phyloP scores from a whole-genome alignment of 2,329 filamentous ascomycete genomes.

The Apiospora saccharicola region DNA sequence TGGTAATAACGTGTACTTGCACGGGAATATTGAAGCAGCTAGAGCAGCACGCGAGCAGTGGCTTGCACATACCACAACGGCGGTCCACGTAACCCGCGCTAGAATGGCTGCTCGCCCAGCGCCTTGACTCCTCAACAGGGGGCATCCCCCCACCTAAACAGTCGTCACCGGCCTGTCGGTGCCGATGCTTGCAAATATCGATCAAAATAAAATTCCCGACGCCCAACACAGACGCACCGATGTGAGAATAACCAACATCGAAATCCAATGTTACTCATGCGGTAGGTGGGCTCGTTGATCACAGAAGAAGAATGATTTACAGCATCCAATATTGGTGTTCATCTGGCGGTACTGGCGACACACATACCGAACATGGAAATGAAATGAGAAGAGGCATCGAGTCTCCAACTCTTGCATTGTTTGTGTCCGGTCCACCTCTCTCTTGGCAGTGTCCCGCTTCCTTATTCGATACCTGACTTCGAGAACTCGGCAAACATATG shows the following conservation, averaged over 20 bases:
- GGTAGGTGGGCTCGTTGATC: no score
- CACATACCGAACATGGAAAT: neutral
- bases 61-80: neutral
- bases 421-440: neutral
- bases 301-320: no score
- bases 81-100: neutral
- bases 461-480: neutral
- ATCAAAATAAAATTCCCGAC: neutral
- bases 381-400: neutral
- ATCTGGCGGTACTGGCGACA: neutral
- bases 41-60: neutral
- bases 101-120: neutral
- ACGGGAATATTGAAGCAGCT: neutral
- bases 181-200: slow-evolving; percentile 11
- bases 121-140: neutral
- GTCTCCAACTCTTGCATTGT: neutral
- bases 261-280: no score
- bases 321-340: no score
- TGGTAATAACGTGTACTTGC: neutral
- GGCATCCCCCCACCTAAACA: neutral
- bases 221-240: no score
- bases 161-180: neutral
- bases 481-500: neutral
- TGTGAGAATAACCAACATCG: neutral
- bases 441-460: neutral